Evolutionary conservation across 192 early-diverging fungal species (phyloP).

Genomic region (Coemansia erecta): DNA sequence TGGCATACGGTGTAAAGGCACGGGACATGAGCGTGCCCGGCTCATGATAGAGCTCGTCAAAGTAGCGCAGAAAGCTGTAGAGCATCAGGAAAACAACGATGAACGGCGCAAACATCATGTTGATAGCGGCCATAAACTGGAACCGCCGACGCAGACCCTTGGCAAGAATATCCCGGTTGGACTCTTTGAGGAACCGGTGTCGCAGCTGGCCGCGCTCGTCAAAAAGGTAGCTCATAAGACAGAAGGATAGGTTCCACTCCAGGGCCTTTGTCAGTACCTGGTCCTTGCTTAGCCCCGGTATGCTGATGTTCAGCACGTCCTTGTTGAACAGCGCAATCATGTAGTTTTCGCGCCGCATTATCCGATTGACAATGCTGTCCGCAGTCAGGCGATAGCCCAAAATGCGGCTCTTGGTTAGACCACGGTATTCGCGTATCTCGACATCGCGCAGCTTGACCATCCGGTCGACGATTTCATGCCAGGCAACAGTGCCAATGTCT

Average conservation of each 20-base stretch:
- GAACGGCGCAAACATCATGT: constrained; percentile 84
- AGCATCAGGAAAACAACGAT: constrained; percentile 76
- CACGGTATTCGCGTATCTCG: constrained; percentile 56
- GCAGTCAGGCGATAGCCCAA: constrained; percentile 60
- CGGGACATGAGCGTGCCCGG: constrained; percentile 79
- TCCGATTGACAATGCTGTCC: constrained; percentile 84
- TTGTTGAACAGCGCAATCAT: constrained; percentile 93
- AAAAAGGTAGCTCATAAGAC: constrained; percentile 84
- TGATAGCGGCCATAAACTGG: constrained; percentile 82
- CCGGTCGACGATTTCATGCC: constrained; percentile 78
- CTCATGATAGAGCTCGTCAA: constrained; percentile 81
- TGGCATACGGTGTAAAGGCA: constrained; percentile 79
- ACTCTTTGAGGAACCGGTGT: constrained; percentile 76
- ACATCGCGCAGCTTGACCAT: constrained; percentile 72
- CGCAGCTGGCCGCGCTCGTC: constrained; percentile 81
- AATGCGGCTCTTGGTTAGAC: constrained; percentile 49
- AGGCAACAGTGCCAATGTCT: constrained; percentile 81
- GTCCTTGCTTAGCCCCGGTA: constrained; percentile 59
- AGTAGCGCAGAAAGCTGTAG: constrained; percentile 90
- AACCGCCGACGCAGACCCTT: constrained; percentile 76
- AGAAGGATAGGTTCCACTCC: constrained; percentile 90
- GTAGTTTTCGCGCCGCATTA: constrained; percentile 98
- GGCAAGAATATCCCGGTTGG: constrained; percentile 61
- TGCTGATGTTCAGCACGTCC: constrained; percentile 76
- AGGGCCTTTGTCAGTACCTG: constrained; percentile 82